A percentile compares a stretch with the other conserved stretches of the same genome.
These are phyloP conservation scores for Cyclotella choctawhatcheeana DNA, from an alignment of 108 stramenopile species.

Conservation along the genomic window DNA sequence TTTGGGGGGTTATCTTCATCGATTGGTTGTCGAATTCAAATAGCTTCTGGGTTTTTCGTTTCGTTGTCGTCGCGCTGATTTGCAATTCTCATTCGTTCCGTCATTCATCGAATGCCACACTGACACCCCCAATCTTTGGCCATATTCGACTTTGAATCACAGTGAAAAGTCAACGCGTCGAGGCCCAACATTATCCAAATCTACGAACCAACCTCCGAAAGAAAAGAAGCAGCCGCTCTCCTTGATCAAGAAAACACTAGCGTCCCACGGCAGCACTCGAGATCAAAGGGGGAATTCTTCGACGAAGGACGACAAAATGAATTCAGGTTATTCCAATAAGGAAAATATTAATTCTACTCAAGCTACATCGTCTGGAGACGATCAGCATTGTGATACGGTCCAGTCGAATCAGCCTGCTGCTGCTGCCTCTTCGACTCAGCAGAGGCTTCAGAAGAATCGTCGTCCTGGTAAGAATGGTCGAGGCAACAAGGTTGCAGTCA, in stretches of 20 bases:
- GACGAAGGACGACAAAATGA: not conserved
- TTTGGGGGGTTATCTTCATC: too few species aligned
- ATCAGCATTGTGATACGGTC: not conserved
- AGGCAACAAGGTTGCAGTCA: not conserved
- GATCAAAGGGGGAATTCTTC: not conserved
- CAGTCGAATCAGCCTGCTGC: not conserved
- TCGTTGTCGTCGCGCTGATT: too few species aligned
- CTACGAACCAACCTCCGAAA: slow-evolving; percentile 1
- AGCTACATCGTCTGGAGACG: not conserved
- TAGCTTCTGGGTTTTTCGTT: too few species aligned
- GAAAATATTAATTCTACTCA: slow-evolving; percentile 14
- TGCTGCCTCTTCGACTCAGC: not conserved
- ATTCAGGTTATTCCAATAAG: not conserved
- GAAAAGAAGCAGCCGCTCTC: slow-evolving; percentile 21
- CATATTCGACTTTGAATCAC: not conserved
- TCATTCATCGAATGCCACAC: too few species aligned
- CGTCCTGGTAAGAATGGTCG: not conserved
- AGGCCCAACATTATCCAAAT: not conserved
- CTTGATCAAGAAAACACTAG: slow-evolving; percentile 6
- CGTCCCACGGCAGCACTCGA: not conserved
- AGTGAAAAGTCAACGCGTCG: not conserved
- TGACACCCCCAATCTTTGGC: too few species aligned
- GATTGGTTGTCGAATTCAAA: too few species aligned
- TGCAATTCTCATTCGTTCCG: too few species aligned
- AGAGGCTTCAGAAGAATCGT: slow-evolving; percentile 9